These are phyloP conservation scores for Kentomonas sorsogonicus DNA, from an alignment of 208 protist genomes.

Conservation along the genomic window DNA sequence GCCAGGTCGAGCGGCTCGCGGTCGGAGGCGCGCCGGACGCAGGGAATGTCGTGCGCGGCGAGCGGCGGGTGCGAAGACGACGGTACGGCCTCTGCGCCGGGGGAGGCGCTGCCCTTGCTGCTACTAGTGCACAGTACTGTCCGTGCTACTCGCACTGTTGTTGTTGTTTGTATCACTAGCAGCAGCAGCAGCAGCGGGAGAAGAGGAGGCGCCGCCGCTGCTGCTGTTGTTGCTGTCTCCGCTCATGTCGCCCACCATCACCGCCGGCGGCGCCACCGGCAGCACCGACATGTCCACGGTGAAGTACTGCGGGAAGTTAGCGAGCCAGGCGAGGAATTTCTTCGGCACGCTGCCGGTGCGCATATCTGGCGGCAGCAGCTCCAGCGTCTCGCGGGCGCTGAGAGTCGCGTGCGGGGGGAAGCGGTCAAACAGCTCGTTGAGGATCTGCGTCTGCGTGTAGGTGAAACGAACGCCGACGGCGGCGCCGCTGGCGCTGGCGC, in stretches of 20 bases:
- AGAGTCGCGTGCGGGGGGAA: slow-evolving; percentile 47
- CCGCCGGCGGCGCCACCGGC: slow-evolving; percentile 35
- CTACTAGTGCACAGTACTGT: too few species aligned
- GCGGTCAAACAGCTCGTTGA: slow-evolving; percentile 72
- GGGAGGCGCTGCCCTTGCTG: too few species aligned
- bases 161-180: too few species aligned
- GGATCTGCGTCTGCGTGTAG: slow-evolving; percentile 47
- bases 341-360: slow-evolving; percentile 30
- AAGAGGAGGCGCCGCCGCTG: too few species aligned
- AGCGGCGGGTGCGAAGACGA: too few species aligned
- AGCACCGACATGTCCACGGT: slow-evolving; percentile 50
- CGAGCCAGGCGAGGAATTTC: slow-evolving; percentile 55
- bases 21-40: slow-evolving; percentile 59
- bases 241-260: too few species aligned
- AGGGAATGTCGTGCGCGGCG: too few species aligned
- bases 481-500: not conserved
- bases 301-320: slow-evolving; percentile 55
- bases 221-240: too few species aligned
- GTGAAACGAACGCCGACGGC: slow-evolving; percentile 11
- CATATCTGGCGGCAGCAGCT: slow-evolving; percentile 48
- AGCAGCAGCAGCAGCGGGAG: too few species aligned
- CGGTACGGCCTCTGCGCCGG: too few species aligned
- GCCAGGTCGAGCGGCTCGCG: slow-evolving; percentile 61
- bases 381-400: slow-evolving; percentile 47
- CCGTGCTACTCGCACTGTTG: too few species aligned